Percentiles rank a stretch among this genome's conserved stretches.
Conservation (phyloP, 164 flowering plant genomes). For the Akebia trifoliata region DNA sequence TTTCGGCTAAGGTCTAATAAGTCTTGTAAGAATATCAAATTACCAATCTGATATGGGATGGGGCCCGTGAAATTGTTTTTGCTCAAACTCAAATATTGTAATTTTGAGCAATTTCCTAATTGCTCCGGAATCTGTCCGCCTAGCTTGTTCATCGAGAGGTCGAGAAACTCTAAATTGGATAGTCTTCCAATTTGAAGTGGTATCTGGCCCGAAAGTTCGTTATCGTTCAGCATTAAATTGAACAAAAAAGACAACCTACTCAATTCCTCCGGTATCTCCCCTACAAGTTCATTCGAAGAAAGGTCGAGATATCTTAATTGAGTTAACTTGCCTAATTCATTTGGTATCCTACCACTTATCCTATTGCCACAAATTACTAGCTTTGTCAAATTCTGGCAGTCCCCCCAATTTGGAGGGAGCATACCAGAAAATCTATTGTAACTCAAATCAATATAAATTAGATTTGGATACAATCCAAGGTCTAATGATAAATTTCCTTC, state of each 20-base stretch:
- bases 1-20: not conserved
- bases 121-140: not conserved
- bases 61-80: no score
- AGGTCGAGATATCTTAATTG: conserved; percentile 1
- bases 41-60: not conserved
- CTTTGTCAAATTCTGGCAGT: not conserved
- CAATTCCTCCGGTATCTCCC: conserved; percentile 7
- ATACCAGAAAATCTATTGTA: not conserved
- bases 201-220: not conserved
- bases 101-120: not conserved
- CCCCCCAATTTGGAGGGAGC: not conserved
- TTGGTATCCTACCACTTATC: no score
- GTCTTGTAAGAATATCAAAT: not conserved
- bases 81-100: not conserved
- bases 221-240: not conserved
- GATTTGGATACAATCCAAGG: not conserved
- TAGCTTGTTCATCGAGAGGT: not conserved
- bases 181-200: conserved; percentile 2
- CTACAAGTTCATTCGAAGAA: not conserved
- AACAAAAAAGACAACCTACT: not conserved
- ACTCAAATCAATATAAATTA: no score
- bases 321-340: conserved; percentile 1
- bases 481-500: no score
- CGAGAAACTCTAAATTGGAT: no score
- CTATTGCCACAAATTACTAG: not conserved